Evolutionary conservation across 78 protist species (phyloP), one percentile per base, ranked within the genome.

Genomic region (Planoprotostelium fungivorum): DNA sequence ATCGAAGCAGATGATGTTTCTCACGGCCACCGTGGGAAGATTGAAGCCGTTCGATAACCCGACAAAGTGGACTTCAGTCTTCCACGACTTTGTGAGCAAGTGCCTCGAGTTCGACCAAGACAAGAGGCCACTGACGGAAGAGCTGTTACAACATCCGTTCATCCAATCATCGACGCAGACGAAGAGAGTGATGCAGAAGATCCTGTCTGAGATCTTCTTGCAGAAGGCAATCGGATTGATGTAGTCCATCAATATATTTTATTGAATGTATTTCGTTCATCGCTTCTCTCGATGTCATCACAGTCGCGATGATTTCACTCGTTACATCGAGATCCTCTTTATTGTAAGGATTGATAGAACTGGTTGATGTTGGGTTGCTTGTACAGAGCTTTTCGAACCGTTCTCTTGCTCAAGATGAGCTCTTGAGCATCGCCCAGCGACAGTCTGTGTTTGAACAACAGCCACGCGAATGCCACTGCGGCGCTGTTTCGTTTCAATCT

Each of bases 1-100:
- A 37, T 90, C 93, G 23, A 34, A 88, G n/a, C 73, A 88, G 84
- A 90, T 91, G 29, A 90, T 93, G 95, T 93, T 93, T 90, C 87
- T 88, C 88, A 91, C 91, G 0, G 95, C 90, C n/a, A 87, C 93
- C 1, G 95, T 89, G n/a, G 95, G 94, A 88, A 63, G 89, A 29
- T 84, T 87, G 87, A 90, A 92, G 34, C 94, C 94, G 10, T 93
- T 90, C n/a, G 92, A 93, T 36, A 90, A 89, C 38, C 90, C 93
- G 1, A 84, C 84, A 31, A 36, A 63, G 25, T 90, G 95, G 92
- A 38, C 89, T 31, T 92, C 90, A 36, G 29, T 1, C 1, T 93
- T 90, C 39, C 90, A 93, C 1, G 95, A 93, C 73, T 87, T 93
- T n/a, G 88, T 93, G 35, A 35, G 36, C 28, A 39, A 90, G 73